Evolutionary conservation across 257 asterid genomes (phyloP).

Genomic region (Avicennia marina): DNA sequence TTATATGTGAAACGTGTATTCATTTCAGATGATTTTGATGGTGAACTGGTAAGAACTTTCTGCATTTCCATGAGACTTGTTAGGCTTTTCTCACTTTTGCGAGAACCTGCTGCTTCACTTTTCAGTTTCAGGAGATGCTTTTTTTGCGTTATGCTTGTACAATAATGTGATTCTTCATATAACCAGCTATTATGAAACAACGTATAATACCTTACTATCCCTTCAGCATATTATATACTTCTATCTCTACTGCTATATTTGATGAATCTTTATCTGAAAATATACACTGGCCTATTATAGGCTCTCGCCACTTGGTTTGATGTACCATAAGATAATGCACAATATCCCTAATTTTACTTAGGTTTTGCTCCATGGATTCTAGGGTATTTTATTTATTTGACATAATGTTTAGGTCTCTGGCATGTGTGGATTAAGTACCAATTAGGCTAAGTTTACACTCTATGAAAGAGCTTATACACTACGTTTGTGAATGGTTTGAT

Average conservation of each 20-base stretch:
- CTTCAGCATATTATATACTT: not conserved
- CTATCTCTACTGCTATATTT: not conserved
- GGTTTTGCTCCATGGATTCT: not conserved
- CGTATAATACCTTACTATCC: no score
- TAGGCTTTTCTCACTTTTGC: not conserved
- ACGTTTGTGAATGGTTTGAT: no score
- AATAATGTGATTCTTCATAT: not conserved
- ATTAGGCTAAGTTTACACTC: no score
- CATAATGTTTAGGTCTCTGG: not conserved
- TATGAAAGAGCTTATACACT: no score
- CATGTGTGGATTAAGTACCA: no score
- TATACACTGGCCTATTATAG: no score
- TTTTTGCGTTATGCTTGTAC: not conserved
- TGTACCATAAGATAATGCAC: not conserved
- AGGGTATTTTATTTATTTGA: not conserved
- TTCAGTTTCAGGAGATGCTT: not conserved
- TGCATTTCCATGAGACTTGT: conserved; percentile 1
- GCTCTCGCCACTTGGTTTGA: not conserved
- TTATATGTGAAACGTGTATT: conserved; percentile 92
- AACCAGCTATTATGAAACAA: not conserved
- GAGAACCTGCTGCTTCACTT: not conserved
- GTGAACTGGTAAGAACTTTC: conserved; percentile 76
- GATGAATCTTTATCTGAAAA: not conserved
- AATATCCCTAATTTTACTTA: not conserved
- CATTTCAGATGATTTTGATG: conserved; percentile 97